A percentile compares a stretch with the other conserved stretches of the same genome.
Conservation (phyloP, 2,329 filamentous ascomycete genomes). For the Penicillium vulpinum region DNA sequence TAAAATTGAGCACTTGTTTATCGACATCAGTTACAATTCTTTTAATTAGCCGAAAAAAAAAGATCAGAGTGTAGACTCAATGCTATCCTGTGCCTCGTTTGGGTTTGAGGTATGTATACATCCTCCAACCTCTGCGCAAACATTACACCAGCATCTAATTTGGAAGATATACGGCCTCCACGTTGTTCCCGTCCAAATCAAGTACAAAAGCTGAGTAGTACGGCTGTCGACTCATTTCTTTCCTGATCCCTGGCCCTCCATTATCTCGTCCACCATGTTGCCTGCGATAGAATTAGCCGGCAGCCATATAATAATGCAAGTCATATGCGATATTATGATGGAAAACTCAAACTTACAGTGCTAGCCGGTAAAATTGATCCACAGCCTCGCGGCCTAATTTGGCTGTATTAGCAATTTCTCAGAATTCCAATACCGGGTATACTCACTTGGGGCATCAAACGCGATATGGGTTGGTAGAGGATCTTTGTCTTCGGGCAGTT, state of each 20-base stretch:
- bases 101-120: too few species aligned
- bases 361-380: conserved; percentile 5
- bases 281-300: neutral
- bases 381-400: neutral
- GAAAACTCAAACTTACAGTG: neutral
- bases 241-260: conserved; percentile 1
- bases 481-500: neutral
- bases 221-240: conserved; percentile 6
- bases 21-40: neutral
- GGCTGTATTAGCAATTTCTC: neutral
- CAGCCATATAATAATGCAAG: neutral
- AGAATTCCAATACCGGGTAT: neutral
- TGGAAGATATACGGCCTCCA: conserved; percentile 2
- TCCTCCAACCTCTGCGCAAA: too few species aligned
- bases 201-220: conserved; percentile 4
- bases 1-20: neutral
- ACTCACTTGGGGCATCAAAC: conserved; percentile 4
- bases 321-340: neutral
- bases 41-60: too few species aligned
- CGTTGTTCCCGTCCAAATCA: conserved; percentile 1
- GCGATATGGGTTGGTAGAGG: neutral
- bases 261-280: conserved; percentile 1
- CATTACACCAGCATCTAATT: neutral
- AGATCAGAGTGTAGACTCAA: neutral
- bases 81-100: too few species aligned